A percentile compares a stretch with the other conserved stretches of the same genome.
phyloP scores from a whole-genome alignment of 176 grass and related monocot species.

The Oryza punctata region DNA sequence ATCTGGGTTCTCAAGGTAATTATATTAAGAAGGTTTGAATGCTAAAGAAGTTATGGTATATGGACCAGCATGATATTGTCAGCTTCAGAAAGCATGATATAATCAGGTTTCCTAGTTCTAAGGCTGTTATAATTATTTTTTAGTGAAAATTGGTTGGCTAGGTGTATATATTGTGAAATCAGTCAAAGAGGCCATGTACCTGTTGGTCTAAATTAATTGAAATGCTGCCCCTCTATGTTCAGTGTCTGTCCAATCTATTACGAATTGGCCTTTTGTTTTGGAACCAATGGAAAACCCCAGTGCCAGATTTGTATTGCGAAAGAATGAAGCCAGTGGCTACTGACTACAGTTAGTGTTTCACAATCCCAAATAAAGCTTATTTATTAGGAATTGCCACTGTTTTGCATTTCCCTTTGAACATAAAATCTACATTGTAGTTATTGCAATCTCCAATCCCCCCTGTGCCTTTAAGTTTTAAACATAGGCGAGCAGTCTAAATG shows the following conservation, averaged over 20 bases:
- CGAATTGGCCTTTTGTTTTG: not conserved
- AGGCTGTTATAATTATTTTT: not conserved
- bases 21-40: not conserved
- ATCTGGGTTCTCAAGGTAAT: not conserved
- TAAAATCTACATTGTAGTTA: not conserved
- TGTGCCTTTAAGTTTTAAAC: not conserved
- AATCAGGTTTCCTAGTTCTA: not conserved
- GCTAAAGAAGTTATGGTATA: constrained; percentile 1
- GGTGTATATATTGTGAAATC: not conserved
- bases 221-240: not conserved
- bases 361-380: not conserved
- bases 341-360: not conserved
- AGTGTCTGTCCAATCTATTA: not conserved
- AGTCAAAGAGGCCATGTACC: not conserved
- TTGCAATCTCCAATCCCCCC: not conserved
- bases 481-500: not conserved
- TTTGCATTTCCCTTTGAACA: not conserved
- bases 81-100: not conserved
- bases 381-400: not conserved
- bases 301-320: not conserved
- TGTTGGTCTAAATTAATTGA: not conserved
- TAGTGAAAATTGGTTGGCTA: not conserved
- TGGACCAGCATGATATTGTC: not conserved
- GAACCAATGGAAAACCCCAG: not conserved
- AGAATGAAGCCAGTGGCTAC: not conserved